These are phyloP conservation scores for Penicillium crystallinum DNA, from an alignment of 495 filamentous ascomycete genomes.

Conservation along the genomic window DNA sequence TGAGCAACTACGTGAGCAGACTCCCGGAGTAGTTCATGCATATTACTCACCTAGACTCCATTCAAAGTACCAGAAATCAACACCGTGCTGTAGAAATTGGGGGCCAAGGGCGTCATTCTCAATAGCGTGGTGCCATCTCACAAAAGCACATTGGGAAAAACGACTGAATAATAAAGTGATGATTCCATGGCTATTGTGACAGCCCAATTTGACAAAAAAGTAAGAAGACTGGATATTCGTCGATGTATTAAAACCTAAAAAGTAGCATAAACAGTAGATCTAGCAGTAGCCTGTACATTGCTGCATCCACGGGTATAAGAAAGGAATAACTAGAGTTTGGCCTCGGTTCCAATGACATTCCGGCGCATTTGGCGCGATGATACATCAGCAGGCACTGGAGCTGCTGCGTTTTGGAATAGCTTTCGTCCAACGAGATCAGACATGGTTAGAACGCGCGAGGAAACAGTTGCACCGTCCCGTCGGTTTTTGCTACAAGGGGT, in stretches of 20 bases:
- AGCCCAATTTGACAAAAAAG: too few species aligned
- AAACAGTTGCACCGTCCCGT: conserved; percentile 84
- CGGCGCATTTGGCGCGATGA: conserved; percentile 36
- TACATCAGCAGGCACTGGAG: conserved; percentile 26
- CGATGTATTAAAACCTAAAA: not conserved
- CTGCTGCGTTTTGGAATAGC: conserved; percentile 40
- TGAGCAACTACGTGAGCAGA: too few species aligned
- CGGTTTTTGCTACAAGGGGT: conserved; percentile 63
- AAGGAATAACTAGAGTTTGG: conserved; percentile 27
- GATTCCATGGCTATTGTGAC: too few species aligned
- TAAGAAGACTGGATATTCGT: too few species aligned
- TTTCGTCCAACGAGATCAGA: conserved; percentile 56
- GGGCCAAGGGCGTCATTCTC: too few species aligned
- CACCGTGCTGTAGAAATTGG: too few species aligned
- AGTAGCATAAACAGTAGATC: not conserved
- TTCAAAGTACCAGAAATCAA: too few species aligned
- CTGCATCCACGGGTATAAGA: conserved; percentile 1
- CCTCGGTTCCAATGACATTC: conserved; percentile 31
- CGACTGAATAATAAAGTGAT: too few species aligned
- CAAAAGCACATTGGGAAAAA: too few species aligned
- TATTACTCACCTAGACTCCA: too few species aligned
- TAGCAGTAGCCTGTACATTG: not conserved
- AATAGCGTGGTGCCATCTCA: too few species aligned
- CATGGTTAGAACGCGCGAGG: conserved; percentile 70
- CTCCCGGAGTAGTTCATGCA: too few species aligned